Evolutionary conservation across 108 stramenopile genomes (phyloP), one percentile per base, ranked within the genome.

Genomic region (Pseudonitzschia pungens): DNA sequence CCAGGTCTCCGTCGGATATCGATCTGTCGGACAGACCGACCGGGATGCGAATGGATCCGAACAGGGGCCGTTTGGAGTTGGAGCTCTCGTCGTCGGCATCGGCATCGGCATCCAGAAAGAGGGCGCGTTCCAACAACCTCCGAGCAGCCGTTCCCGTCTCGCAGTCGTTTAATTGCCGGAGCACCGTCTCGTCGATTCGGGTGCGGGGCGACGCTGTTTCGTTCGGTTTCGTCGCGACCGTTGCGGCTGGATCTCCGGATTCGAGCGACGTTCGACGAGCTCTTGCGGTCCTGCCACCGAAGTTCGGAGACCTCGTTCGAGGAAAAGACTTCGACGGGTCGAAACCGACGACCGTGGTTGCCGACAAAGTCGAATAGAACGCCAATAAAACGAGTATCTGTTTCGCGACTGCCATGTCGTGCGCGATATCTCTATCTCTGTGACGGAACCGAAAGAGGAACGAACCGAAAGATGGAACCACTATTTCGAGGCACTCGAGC

Each of bases 1-100:
- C 86, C 33, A 94, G 72, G 68, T 94, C 93, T n/a, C 88, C 90
- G 84, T 94, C 91, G 40, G 87, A 88, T 63, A 94, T 84, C 22
- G 76, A 72, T 26, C 83, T 77, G 18, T 80, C 77, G 11, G 90
- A 90, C 0, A 88, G 78, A 51, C 87, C 86, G 26, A 69, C 76
- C 15, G 89, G 89, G 28, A 94, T 91, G 24, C 55, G 51, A 7
- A 90, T 62, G 41, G 86, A 87, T 57, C 80, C 73, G 57, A 84
- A 94, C 18, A 91, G 72, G 44, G 81, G 57, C 6, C 18, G 18
- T 6, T 76, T 66, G 29, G 53, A 45, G 24, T 33, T 44, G 20
- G n/a, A n/a, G n/a, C n/a, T n/a, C 28, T 62, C 60, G 24, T 24
- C 11, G 8, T 24, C 24, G 65, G 31, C 44, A 5, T 79, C 54